Base-by-base conservation (phyloP, 1,284 basidiomycete species). In the Malassezia cuniculi region DNA sequence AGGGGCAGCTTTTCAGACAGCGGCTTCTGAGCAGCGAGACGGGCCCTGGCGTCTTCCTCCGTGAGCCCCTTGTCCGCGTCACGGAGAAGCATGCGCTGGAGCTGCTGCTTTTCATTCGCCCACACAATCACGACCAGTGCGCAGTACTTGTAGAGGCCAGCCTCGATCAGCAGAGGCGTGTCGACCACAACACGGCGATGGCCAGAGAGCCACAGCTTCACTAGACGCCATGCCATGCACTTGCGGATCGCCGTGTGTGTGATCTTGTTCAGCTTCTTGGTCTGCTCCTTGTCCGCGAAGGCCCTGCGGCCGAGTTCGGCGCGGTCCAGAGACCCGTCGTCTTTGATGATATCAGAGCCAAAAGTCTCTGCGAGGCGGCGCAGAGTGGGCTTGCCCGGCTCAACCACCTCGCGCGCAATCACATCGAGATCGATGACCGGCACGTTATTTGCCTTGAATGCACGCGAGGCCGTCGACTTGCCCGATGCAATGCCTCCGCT, bases 401-500 rank as follows among this genome's bases (percentile, higher is more conserved):
- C 75, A 42, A 97, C 83, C 35, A 85, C 87, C 57, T 81, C 71
- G 22, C 87, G 80, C 1, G 90, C 85, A 31, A 97, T 75, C 16
- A 85, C 54, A 72, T 97, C 90, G 4, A 90, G 85, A 62, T 97
- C 93, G 57, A 95, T 76, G 52, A 95, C 72, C 11, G 86, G 82
- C 11, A 45, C 31, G 6, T 20, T 14, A 12, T 37, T 11, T 8
- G 27, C 27, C 8, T 26, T 33, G 6, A 47, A 14, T 2, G 38
- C 31, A 6, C 24, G 18, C 20, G 35, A 31, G 4, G 38, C 28
- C 4, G 40, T 41, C 2, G 33, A 36, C 41, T 57, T 48, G 57
- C 87, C 89, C 0, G 89, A 90, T 22, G 86, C 85, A 47, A 97
- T 95, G 2, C 90, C 86, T 16, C 93, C 93, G 34, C 9, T 28